Evolutionary conservation across 2,329 filamentous ascomycete genomes (phyloP), one percentile per base, ranked within the genome.

Genomic region (Aspergillus clavatus): DNA sequence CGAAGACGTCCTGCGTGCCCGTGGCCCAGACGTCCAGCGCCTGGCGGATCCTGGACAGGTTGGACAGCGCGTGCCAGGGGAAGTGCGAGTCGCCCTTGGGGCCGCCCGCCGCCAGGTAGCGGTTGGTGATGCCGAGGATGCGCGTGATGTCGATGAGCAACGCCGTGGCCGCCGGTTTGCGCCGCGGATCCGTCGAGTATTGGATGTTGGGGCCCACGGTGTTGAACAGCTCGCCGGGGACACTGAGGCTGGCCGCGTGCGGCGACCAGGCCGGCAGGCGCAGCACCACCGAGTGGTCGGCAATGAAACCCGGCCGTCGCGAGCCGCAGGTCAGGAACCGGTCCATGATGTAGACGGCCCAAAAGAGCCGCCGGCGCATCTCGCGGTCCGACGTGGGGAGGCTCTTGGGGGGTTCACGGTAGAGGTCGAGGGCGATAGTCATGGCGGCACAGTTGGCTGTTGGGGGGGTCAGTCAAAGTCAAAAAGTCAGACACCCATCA

Each of bases 31-130:
- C 79, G 60, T 94, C 87, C 19, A 95, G 74, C 58, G 93, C 87
- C 52, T 90, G 86, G 23, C 87, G 80, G 52, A 95, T 93, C 61
- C 89, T 89, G 42, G 88, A 93, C 2, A 94, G 74, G 49, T 86
- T 90, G 5, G 89, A 94, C 16, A 90, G 76, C 1, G 87, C 83
- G 62, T 94, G 88, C 89, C 89, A 95, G 7, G 89, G 89, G 53
- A 94, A 94, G 64, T 94, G 88, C 0, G 87, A 89, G 61, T 94
- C 88, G 23, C 87, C 87, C 67, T 91, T 93, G 45, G 93, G 87
- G 26, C 89, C 89, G 5, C 88, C 89, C 2, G 86, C 85, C 7
- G 88, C 87, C 40, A 94, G 76, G 64, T 95, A 95, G 48, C 83
- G 80, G 59, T 90, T 93, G 1, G 88, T 91, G 48, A 84, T 84